Evolutionary conservation across 2,329 filamentous ascomycete genomes (phyloP).

Genomic region (Ophidiomyces ophidiicola): DNA sequence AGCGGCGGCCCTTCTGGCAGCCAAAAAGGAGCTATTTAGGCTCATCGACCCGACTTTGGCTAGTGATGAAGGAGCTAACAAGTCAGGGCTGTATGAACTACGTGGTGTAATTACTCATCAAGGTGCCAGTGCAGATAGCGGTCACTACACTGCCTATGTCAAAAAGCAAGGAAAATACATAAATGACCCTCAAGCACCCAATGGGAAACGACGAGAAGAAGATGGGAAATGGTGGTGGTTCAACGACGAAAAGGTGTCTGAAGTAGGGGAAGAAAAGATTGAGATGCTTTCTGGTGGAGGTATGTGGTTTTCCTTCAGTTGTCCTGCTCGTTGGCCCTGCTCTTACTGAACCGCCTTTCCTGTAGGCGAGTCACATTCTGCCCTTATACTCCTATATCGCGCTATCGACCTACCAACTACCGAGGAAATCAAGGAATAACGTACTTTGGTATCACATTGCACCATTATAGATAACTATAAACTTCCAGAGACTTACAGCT

Average conservation of each 20-base stretch:
- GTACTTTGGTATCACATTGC: too few species aligned
- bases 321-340: slow-evolving; percentile 10
- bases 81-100: slow-evolving; percentile 89
- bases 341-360: background rate
- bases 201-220: slow-evolving; percentile 62
- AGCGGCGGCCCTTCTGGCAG: slow-evolving; percentile 57
- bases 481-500: too few species aligned
- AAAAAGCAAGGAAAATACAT: slow-evolving; percentile 66
- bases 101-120: slow-evolving; percentile 92
- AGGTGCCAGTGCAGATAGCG: slow-evolving; percentile 89
- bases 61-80: slow-evolving; percentile 72
- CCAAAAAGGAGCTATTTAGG: slow-evolving; percentile 77
- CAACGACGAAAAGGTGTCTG: slow-evolving; percentile 93
- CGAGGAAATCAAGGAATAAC: slow-evolving; percentile 25
- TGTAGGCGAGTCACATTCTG: slow-evolving; percentile 40
- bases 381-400: slow-evolving; percentile 40
- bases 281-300: slow-evolving; percentile 80
- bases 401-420: slow-evolving; percentile 38
- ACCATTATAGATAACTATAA: too few species aligned
- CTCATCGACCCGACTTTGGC: slow-evolving; percentile 64
- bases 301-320: slow-evolving; percentile 26
- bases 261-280: slow-evolving; percentile 85
- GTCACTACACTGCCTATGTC: slow-evolving; percentile 95
- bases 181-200: slow-evolving; percentile 51
- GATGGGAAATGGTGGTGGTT: slow-evolving; percentile 99